Evolutionary conservation across 495 filamentous ascomycete genomes (phyloP).

Genomic region (Neurospora sp.): DNA sequence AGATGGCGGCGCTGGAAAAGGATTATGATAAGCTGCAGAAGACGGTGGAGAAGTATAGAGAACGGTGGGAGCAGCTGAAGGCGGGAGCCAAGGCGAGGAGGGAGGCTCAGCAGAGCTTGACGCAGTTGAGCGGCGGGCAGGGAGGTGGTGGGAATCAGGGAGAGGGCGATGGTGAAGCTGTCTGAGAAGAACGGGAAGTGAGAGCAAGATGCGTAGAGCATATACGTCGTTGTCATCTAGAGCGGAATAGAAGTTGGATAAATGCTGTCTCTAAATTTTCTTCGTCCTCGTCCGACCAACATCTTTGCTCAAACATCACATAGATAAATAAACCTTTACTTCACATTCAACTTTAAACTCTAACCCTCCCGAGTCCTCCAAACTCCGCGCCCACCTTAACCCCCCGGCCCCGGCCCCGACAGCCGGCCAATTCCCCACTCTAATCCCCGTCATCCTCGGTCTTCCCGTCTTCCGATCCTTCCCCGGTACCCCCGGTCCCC

Average conservation of each 20-base stretch:
- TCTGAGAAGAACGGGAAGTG: background rate
- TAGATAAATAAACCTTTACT: too few species aligned
- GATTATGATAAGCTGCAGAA: conserved; percentile 61
- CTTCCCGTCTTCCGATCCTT: background rate
- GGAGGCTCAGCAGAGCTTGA: conserved; percentile 26
- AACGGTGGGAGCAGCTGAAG: conserved; percentile 78
- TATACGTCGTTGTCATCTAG: background rate
- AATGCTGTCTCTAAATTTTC: background rate
- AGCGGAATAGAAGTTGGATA: background rate
- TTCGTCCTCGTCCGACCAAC: too few species aligned
- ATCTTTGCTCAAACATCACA: too few species aligned
- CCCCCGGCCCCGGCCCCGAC: background rate
- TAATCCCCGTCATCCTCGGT: background rate
- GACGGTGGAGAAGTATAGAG: conserved; percentile 58
- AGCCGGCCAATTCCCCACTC: background rate
- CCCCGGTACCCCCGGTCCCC: background rate
- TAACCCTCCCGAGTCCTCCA: background rate
- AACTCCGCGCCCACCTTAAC: background rate
- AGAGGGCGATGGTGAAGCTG: background rate
- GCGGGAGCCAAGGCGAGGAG: conserved; percentile 63
- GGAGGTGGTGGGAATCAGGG: background rate
- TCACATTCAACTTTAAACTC: too few species aligned
- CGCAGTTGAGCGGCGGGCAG: background rate
- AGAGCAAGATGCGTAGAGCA: background rate
- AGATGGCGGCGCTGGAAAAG: conserved; percentile 46